These are phyloP conservation scores for Dispira simplex DNA, from an alignment of 192 early-diverging fungal species.

Conservation along the genomic window DNA sequence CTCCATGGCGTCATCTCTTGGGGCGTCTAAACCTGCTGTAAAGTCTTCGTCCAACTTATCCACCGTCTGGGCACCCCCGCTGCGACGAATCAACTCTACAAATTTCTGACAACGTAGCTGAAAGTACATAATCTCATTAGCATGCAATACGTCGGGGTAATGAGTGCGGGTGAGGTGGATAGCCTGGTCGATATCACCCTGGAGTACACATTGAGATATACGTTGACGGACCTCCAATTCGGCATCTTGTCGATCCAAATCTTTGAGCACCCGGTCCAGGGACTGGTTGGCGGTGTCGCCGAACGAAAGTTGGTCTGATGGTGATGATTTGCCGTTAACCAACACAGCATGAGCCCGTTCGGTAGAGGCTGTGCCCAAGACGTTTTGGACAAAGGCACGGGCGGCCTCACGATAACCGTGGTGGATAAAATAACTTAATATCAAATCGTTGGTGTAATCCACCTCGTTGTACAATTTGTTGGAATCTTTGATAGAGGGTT, in stretches of 20 bases:
- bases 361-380: constrained; percentile 11
- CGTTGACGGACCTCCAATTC: constrained; percentile 19
- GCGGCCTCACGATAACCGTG: constrained; percentile 71
- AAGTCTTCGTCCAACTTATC: constrained; percentile 10
- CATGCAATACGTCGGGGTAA: constrained; percentile 48
- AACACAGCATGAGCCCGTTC: constrained; percentile 5
- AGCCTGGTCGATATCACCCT: constrained; percentile 63
- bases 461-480: constrained; percentile 12
- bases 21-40: not conserved
- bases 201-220: constrained; percentile 39
- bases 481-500: not conserved
- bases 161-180: constrained; percentile 41
- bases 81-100: constrained; percentile 59
- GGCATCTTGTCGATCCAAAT: constrained; percentile 19
- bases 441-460: constrained; percentile 32
- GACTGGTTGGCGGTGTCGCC: constrained; percentile 3
- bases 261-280: constrained; percentile 15
- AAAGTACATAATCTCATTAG: constrained; percentile 52
- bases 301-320: not conserved
- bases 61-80: constrained; percentile 14
- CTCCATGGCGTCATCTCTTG: not conserved
- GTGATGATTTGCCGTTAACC: not conserved
- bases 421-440: constrained; percentile 71
- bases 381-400: constrained; percentile 37
- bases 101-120: constrained; percentile 72